Evolutionary conservation across 179 eudicot species (phyloP).

Genomic region (Amaranthus tricolor): DNA sequence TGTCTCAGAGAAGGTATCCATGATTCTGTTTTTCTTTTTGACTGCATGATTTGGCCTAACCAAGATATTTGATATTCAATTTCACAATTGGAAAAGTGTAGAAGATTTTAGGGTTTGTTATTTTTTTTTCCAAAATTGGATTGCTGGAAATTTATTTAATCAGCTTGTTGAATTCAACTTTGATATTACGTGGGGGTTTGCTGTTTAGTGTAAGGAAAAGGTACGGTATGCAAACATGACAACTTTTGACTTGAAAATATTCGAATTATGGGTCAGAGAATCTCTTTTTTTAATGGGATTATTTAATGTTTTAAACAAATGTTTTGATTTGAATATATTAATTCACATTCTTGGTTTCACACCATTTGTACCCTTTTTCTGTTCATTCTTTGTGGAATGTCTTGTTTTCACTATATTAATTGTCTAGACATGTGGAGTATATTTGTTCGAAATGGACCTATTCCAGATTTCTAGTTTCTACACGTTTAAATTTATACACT

Average conservation of each 20-base stretch:
- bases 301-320: neutral
- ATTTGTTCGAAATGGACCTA: too few species aligned
- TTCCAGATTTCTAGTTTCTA: too few species aligned
- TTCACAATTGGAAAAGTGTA: neutral
- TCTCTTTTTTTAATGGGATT: neutral
- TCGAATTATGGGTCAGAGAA: constrained; percentile 7
- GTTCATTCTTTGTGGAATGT: neutral
- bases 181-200: constrained; percentile 11
- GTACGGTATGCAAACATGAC: constrained; percentile 9
- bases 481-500: too few species aligned
- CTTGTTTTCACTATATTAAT: neutral
- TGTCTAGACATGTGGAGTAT: too few species aligned
- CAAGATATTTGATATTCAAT: neutral
- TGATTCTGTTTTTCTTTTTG: neutral
- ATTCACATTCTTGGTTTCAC: neutral
- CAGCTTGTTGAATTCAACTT: neutral
- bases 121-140: neutral
- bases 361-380: neutral
- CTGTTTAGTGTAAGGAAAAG: neutral
- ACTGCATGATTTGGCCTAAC: too few species aligned
- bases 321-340: neutral
- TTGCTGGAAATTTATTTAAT: neutral
- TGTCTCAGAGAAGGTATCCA: constrained; percentile 77
- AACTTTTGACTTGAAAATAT: constrained; percentile 2
- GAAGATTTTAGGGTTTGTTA: neutral